Base-by-base conservation (phyloP, 768 basidiomycete genomes). In the Lactarius hengduanensis region DNA sequence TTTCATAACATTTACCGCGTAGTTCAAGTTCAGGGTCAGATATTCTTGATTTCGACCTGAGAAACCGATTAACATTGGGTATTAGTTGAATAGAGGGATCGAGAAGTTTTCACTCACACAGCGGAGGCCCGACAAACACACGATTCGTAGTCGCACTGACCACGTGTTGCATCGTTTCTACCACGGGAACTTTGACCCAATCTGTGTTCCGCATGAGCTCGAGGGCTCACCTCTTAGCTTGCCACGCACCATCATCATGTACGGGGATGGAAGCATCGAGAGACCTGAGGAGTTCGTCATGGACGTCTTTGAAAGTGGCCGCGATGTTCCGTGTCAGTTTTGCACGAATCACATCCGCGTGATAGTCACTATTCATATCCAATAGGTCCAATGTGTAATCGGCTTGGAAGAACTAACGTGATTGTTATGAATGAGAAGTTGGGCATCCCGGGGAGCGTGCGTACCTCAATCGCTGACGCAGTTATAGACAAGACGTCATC, bases 291-390 rank as follows among this genome's bases (percentile, higher is more conserved):
- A n/a, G 43, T n/a, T 45, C 43, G 43, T 45, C 43, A 45, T 3
- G 43, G 43, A 45, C 20, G 11, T 50, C 47, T 22, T 50, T 56
- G 30, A 65, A 61, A 16, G 59, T 36, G 4, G 7, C 15, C 2
- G n/a, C 30, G n/a, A 56, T 54, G 15, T 54, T 38, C 34, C 59
- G 53, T n/a, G 64, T 65, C 30, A 65, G 15, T 26, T 65, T 47
- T 3, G 59, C 20, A n/a, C 64, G 64, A 8, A 65, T 55, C 30
- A 65, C 22, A 10, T 18, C 9, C 7, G 40, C 8, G 28, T 60
- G 59, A 22, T 60, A 60, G 10, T 53, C 18, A 20, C 20, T 58
- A 38, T 47, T 28, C 5, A 13, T 20, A 22, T 26, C 22, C 47
- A 50, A 50, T 13, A 13, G 11, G 47, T 50, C 11, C 22, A 50